A percentile compares a stretch with the other conserved stretches of the same genome.
These are phyloP conservation scores for Penicillium vulpinum DNA, from an alignment of 2,329 filamentous ascomycete species.

Conservation along the genomic window DNA sequence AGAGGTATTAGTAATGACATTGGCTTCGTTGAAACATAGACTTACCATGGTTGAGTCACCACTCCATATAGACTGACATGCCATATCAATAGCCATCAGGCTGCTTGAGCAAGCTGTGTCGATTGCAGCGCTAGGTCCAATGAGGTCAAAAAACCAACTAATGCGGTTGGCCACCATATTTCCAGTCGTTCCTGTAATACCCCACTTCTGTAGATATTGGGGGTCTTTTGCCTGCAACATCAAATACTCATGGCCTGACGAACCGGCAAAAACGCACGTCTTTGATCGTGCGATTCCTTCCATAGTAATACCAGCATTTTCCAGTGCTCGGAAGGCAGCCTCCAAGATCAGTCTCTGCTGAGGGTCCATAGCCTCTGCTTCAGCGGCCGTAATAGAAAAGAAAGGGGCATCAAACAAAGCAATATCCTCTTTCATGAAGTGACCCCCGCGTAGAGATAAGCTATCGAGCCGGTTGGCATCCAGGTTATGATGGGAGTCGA, in stretches of 20 bases:
- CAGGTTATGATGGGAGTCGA: slow-evolving; percentile 24
- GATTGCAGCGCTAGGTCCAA: slow-evolving; percentile 30
- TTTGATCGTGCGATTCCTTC: slow-evolving; percentile 30
- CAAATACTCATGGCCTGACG: slow-evolving; percentile 33
- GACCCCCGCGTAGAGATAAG: slow-evolving; percentile 12
- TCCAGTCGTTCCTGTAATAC: slow-evolving; percentile 26
- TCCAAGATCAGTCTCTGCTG: slow-evolving; percentile 35
- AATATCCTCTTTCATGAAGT: slow-evolving; percentile 28
- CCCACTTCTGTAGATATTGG: slow-evolving; percentile 19
- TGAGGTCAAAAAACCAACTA: slow-evolving; percentile 29
- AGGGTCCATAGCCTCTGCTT: slow-evolving; percentile 34
- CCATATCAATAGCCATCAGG: slow-evolving; percentile 25
- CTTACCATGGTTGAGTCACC: slow-evolving; percentile 3
- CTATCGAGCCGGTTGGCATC: slow-evolving; percentile 17
- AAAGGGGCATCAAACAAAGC: slow-evolving; percentile 35
- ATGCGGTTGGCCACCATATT: slow-evolving; percentile 36
- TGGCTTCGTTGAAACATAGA: neutral
- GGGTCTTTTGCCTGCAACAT: slow-evolving; percentile 23
- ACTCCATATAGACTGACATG: slow-evolving; percentile 17
- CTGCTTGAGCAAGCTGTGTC: slow-evolving; percentile 33
- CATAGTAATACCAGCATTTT: slow-evolving; percentile 29
- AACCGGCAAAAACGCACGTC: slow-evolving; percentile 37
- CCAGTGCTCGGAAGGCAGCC: slow-evolving; percentile 29
- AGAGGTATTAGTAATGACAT: neutral
- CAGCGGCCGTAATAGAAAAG: slow-evolving; percentile 28